phyloP scores from a whole-genome alignment of 306 rosid species.

The Dryas alaskensis region DNA sequence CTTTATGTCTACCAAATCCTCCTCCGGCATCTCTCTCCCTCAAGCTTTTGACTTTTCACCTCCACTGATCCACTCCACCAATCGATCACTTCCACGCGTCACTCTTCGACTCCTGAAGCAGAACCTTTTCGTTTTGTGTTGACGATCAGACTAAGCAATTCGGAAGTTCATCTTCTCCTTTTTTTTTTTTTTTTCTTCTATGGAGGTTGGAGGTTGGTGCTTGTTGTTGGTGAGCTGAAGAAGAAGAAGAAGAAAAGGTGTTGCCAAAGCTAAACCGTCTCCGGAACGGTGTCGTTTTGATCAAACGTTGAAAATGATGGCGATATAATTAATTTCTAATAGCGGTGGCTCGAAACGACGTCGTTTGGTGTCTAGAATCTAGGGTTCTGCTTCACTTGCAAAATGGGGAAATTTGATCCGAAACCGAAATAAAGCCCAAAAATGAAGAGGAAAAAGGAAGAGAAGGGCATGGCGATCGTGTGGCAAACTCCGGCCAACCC shows the following conservation, averaged over 20 bases:
- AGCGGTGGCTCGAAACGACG: slow-evolving; percentile 14
- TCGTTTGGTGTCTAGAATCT: not conserved
- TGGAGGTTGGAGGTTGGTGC: slow-evolving; percentile 27
- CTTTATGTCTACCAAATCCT: slow-evolving; percentile 73
- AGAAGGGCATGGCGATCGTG: slow-evolving; percentile 64
- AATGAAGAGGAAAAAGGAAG: slow-evolving; percentile 36
- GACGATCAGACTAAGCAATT: slow-evolving; percentile 22
- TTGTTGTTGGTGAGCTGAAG: slow-evolving; percentile 32
- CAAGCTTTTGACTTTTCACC: slow-evolving; percentile 26
- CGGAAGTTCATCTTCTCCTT: not conserved
- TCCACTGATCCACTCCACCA: slow-evolving; percentile 11
- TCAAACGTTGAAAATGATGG: not conserved
- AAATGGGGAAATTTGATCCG: not conserved
- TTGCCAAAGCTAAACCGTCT: not conserved
- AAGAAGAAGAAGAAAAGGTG: slow-evolving; percentile 8
- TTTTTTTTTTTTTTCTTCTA: not conserved
- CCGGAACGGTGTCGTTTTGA: not conserved
- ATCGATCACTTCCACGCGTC: slow-evolving; percentile 13
- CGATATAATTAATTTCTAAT: not conserved
- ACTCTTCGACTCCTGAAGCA: not conserved
- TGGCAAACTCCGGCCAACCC: slow-evolving; percentile 93
- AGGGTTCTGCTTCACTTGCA: slow-evolving; percentile 7
- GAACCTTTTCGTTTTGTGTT: slow-evolving; percentile 4
- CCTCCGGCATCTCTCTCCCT: slow-evolving; percentile 68
- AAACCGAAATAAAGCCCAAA: slow-evolving; percentile 11